phyloP scores from a whole-genome alignment of 108 stramenopile species.

The Nannochloropsis granulata region DNA sequence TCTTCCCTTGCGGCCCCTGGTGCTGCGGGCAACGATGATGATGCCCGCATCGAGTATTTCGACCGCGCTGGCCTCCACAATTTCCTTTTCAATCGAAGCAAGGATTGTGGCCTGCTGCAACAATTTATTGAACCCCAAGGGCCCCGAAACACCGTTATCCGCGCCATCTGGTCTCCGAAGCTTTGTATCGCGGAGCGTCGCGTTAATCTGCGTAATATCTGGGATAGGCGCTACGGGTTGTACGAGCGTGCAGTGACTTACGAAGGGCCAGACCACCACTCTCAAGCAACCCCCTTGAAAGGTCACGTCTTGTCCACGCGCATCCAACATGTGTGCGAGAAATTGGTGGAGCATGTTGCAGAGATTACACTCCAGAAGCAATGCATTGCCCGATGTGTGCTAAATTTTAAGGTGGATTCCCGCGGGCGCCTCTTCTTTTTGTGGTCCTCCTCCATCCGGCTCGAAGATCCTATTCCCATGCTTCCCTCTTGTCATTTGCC shows the following conservation, averaged over 20 bases:
- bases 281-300: conserved; percentile 43
- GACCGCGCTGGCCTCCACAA: conserved; percentile 44
- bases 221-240: conserved; percentile 56
- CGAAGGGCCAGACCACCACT: conserved; percentile 61
- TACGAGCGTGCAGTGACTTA: conserved; percentile 61
- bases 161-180: conserved; percentile 66
- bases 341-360: conserved; percentile 51
- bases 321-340: conserved; percentile 51
- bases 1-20: too few relatives aligned
- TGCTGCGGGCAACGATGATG: conserved; percentile 9
- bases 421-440: conserved; percentile 46
- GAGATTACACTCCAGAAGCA: conserved; percentile 42
- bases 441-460: conserved; percentile 44
- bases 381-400: conserved; percentile 48
- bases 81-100: conserved; percentile 49
- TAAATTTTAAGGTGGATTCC: conserved; percentile 71
- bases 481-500: too few relatives aligned
- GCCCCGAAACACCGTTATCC: conserved; percentile 41
- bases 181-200: conserved; percentile 58
- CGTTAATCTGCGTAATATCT: conserved; percentile 49
- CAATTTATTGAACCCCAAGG: conserved; percentile 60
- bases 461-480: background rate
- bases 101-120: conserved; percentile 61
- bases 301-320: conserved; percentile 48
- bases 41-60: conserved; percentile 58